Percentiles rank a stretch among this genome's conserved stretches.
Conservation (phyloP, 345 rosid species). For the Triadica sebifera region DNA sequence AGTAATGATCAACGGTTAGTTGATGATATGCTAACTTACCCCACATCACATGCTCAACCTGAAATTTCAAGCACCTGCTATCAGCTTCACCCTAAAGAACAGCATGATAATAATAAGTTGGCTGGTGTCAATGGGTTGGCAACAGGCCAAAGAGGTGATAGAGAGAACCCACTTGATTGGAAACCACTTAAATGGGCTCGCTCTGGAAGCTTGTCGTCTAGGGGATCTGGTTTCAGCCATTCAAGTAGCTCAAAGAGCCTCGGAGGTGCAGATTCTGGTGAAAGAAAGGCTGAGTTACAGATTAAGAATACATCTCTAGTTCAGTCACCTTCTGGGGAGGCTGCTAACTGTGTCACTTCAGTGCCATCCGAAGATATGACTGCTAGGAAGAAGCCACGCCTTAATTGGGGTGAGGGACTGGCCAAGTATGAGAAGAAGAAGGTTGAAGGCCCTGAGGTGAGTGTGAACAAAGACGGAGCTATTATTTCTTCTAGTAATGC, state of each 20-base stretch:
- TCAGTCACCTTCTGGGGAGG: conserved; percentile 68
- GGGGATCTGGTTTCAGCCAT: conserved; percentile 80
- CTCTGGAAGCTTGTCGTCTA: conserved; percentile 74
- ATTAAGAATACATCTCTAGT: conserved; percentile 43
- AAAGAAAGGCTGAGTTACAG: conserved; percentile 49
- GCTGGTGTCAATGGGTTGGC: conserved; percentile 45
- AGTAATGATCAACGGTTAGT: conserved; percentile 55
- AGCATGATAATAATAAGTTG: conserved; percentile 42
- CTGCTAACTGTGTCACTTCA: conserved; percentile 51
- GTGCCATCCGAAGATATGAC: conserved; percentile 51
- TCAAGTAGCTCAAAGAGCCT: conserved; percentile 82
- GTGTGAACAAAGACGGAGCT: conserved; percentile 43
- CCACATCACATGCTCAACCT: conserved; percentile 41
- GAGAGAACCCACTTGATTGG: conserved; percentile 63
- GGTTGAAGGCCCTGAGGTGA: conserved; percentile 65
- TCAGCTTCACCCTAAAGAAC: conserved; percentile 52
- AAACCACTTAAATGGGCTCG: conserved; percentile 72
- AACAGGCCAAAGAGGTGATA: conserved; percentile 45
- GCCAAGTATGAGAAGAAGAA: conserved; percentile 92
- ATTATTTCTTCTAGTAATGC: conserved; percentile 24
- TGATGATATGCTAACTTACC: conserved; percentile 45
- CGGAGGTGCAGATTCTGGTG: conserved; percentile 63
- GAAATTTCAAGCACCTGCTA: conserved; percentile 48
- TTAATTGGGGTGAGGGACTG: conserved; percentile 97
- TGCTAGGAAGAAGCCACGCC: conserved; percentile 87